A percentile compares a stretch with the other conserved stretches of the same genome.
Conservation (phyloP, 2,329 filamentous ascomycete genomes). For the Geosmithia morbida region DNA sequence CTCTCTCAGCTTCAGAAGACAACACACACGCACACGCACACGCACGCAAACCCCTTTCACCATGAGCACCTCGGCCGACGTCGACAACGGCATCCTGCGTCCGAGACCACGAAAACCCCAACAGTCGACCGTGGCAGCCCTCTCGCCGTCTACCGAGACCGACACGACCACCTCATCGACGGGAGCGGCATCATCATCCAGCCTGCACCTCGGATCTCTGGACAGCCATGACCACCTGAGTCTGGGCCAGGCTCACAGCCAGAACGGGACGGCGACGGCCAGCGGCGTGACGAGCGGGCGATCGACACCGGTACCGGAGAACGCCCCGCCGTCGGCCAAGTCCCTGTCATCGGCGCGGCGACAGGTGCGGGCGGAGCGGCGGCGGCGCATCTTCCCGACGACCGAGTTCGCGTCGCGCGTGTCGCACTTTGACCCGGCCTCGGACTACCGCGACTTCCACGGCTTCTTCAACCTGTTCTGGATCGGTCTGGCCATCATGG, state of each 20-base stretch:
- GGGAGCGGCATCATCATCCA: neutral
- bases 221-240: neutral
- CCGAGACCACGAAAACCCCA: constrained; percentile 34
- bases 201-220: neutral
- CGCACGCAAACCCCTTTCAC: neutral
- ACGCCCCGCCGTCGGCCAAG: constrained; percentile 86
- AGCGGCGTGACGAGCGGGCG: constrained; percentile 45
- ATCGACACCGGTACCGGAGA: constrained; percentile 70
- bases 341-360: constrained; percentile 76
- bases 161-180: constrained; percentile 9
- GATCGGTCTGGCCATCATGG: constrained; percentile 95
- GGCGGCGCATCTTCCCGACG: constrained; percentile 77
- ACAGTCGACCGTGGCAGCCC: constrained; percentile 30
- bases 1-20: neutral
- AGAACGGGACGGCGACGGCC: constrained; percentile 15
- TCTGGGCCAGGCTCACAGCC: neutral
- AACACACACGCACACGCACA: neutral
- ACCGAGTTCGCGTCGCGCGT: constrained; percentile 83
- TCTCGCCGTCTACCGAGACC: constrained; percentile 15
- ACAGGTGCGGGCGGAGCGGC: constrained; percentile 66
- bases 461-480: constrained; percentile 98
- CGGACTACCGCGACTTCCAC: constrained; percentile 86
- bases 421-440: constrained; percentile 87
- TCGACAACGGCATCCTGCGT: constrained; percentile 27
- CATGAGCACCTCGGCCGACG: constrained; percentile 3